Percentiles rank a stretch among this genome's conserved stretches.
Conservation (phyloP, 1,284 basidiomycete genomes). For the Cutaneotrichosporon sp. region DNA sequence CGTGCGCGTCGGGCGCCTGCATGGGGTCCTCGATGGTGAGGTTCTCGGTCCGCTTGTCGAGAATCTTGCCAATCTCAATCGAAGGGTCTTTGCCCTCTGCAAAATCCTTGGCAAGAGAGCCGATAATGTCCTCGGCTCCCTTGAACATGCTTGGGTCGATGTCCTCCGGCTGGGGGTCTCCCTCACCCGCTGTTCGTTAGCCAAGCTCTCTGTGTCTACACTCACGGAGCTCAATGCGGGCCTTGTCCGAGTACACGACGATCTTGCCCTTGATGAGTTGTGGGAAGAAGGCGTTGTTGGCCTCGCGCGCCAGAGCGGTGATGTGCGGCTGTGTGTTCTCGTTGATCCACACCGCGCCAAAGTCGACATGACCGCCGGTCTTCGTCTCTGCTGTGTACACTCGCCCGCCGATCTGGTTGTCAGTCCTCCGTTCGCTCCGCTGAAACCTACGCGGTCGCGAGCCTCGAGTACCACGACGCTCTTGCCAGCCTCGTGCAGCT, state of each 20-base stretch:
- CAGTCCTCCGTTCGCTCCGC: too few species aligned
- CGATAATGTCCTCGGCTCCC: too few species aligned
- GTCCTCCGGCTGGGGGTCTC: too few species aligned
- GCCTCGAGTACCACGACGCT: conserved; percentile 15
- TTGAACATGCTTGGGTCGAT: too few species aligned
- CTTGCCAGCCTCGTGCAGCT: conserved; percentile 13
- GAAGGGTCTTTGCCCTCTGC: too few species aligned
- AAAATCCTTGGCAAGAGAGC: too few species aligned
- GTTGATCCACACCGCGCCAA: conserved; percentile 17
- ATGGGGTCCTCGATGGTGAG: conserved; percentile 7
- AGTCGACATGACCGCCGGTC: conserved; percentile 10
- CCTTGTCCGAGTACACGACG: too few species aligned
- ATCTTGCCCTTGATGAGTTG: too few species aligned
- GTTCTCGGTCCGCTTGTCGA: background rate
- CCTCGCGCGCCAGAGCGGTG: conserved; percentile 5
- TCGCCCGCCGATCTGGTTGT: conserved; percentile 11
- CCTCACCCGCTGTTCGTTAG: too few species aligned
- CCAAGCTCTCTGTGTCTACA: too few species aligned
- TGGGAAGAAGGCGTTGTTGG: conserved; percentile 4
- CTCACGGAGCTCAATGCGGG: too few species aligned
- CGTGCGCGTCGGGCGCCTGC: background rate
- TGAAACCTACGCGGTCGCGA: conserved; percentile 7
- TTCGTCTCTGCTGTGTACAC: conserved; percentile 2
- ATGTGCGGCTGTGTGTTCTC: conserved; percentile 12
- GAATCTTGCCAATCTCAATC: background rate